A percentile compares a stretch with the other conserved stretches of the same genome.
These are phyloP conservation scores for Rhodotorula babjevae DNA, from an alignment of 768 basidiomycete species.

Conservation along the genomic window DNA sequence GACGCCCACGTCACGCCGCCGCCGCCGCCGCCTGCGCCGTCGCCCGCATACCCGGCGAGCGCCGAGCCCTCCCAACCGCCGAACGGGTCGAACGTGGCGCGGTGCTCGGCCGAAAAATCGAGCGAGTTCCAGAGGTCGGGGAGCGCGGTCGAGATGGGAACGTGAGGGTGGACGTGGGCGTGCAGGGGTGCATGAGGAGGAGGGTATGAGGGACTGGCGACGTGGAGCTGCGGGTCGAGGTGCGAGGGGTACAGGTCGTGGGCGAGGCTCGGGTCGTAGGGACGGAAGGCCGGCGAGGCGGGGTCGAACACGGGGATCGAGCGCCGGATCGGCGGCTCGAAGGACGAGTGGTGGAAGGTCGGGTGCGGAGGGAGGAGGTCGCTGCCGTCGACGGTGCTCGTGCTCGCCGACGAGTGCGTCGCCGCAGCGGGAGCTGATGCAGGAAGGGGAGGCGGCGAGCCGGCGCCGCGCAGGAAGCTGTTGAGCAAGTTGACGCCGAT, in stretches of 20 bases:
- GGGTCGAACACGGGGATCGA: no score
- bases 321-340: not conserved
- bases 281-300: no score
- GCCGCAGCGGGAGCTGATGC: not conserved
- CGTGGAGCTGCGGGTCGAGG: no score
- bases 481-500: not conserved
- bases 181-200: no score
- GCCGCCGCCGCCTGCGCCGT: not conserved
- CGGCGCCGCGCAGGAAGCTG: not conserved
- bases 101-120: not conserved
- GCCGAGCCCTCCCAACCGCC: slow-evolving; percentile 3
- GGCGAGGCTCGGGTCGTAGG: no score
- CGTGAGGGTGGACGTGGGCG: not conserved
- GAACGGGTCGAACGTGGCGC: not conserved
- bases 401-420: no score
- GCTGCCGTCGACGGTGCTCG: not conserved
- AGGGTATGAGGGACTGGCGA: no score
- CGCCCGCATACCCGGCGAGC: not conserved
- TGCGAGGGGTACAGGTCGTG: no score
- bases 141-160: not conserved
- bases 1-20: no score
- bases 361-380: not conserved
- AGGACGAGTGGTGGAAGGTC: not conserved
- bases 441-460: not conserved
- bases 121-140: slow-evolving; percentile 4